phyloP scores from a whole-genome alignment of 495 filamentous ascomycete species.

The Xylaria castorea region DNA sequence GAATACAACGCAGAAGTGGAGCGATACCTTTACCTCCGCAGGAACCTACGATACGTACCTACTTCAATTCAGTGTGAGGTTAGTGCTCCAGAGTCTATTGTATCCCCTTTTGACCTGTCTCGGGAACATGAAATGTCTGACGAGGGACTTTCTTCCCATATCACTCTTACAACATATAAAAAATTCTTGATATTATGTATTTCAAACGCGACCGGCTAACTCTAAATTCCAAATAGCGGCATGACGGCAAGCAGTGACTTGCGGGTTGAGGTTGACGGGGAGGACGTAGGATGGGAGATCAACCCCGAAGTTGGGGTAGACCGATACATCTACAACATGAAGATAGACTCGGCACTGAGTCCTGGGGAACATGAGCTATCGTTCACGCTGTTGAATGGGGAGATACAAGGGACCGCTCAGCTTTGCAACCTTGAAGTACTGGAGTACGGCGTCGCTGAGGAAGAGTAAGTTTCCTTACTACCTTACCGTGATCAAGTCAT shows the following conservation, averaged over 20 bases:
- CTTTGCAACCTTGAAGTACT: conserved; percentile 38
- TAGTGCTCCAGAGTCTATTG: background rate
- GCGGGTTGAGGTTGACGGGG: conserved; percentile 34
- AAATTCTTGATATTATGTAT: background rate
- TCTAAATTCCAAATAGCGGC: conserved; percentile 11
- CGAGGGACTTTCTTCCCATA: background rate
- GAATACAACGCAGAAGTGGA: conserved; percentile 36
- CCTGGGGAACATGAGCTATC: conserved; percentile 33
- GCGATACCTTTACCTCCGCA: conserved; percentile 32
- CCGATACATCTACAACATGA: conserved; percentile 38
- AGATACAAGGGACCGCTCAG: conserved; percentile 36
- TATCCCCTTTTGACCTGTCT: background rate
- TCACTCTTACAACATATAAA: too few species aligned
- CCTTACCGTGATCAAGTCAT: background rate
- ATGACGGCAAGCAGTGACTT: conserved; percentile 36
- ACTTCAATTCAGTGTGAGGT: conserved; percentile 35
- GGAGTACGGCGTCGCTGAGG: conserved; percentile 32
- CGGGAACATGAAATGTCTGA: background rate
- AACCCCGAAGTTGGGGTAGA: conserved; percentile 36
- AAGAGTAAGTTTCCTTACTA: conserved; percentile 28
- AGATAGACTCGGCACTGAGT: conserved; percentile 28
- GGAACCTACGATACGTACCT: conserved; percentile 34
- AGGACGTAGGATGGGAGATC: conserved; percentile 34
- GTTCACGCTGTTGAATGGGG: conserved; percentile 33
- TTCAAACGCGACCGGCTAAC: background rate